phyloP scores from a whole-genome alignment of 495 filamentous ascomycete genomes.

The Neurospora sp. region DNA sequence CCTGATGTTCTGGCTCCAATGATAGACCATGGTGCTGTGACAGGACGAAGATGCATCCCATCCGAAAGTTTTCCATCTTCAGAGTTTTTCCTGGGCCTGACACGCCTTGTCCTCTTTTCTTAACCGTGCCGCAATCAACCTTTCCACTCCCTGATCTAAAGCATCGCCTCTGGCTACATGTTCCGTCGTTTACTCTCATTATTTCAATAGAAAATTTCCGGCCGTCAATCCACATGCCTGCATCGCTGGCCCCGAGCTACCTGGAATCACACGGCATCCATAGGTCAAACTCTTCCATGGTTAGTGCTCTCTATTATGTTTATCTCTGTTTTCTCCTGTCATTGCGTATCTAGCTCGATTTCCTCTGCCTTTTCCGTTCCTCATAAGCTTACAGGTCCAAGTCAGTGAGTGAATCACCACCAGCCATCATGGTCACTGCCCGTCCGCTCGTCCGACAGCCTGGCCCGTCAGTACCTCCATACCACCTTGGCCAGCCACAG shows the following conservation, averaged over 20 bases:
- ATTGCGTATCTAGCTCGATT: background rate
- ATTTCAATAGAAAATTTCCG: background rate
- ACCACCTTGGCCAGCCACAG: background rate
- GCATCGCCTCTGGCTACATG: background rate
- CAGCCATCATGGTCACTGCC: background rate
- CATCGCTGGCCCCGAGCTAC: background rate
- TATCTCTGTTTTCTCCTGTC: background rate
- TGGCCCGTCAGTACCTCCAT: background rate
- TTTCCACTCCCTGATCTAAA: background rate
- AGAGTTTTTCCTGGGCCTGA: background rate
- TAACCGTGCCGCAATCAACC: background rate
- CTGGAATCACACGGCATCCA: background rate
- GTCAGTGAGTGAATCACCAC: background rate
- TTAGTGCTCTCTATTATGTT: background rate
- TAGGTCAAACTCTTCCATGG: background rate
- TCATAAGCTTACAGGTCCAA: background rate
- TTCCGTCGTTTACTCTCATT: background rate
- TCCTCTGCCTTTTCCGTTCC: background rate
- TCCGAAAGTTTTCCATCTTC: too few species aligned
- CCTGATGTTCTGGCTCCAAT: background rate
- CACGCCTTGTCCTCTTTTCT: background rate
- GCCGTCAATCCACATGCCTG: background rate
- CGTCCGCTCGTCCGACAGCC: background rate
- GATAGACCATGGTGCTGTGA: background rate
- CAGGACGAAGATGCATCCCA: background rate